Percentiles rank a stretch among this genome's conserved stretches.
phyloP scores from a whole-genome alignment of 1,139 yeast genomes.

The Meyerozyma athensensis region DNA sequence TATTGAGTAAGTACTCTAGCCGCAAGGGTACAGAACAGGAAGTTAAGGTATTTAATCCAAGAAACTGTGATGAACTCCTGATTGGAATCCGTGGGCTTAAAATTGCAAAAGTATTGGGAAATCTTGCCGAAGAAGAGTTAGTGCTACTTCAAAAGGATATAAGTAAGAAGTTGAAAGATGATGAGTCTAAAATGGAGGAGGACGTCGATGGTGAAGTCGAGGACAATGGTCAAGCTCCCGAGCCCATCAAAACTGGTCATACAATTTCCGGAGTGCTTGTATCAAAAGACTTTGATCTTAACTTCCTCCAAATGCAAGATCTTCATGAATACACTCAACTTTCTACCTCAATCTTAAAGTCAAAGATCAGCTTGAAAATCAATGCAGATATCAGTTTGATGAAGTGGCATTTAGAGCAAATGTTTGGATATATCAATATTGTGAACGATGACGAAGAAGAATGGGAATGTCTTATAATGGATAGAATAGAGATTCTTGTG shows the following conservation, averaged over 20 bases:
- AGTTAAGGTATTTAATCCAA: slow-evolving; percentile 89
- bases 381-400: slow-evolving; percentile 78
- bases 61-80: slow-evolving; percentile 78
- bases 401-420: slow-evolving; percentile 86
- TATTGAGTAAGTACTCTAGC: slow-evolving; percentile 77
- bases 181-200: slow-evolving; percentile 4
- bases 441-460: slow-evolving; percentile 57
- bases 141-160: slow-evolving; percentile 27
- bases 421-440: slow-evolving; percentile 84
- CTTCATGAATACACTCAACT: slow-evolving; percentile 84
- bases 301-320: slow-evolving; percentile 77
- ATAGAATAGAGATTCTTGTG: slow-evolving; percentile 41
- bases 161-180: slow-evolving; percentile 16
- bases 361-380: slow-evolving; percentile 72
- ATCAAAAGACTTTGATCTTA: slow-evolving; percentile 85
- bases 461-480: slow-evolving; percentile 48
- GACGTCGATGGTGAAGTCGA: slow-evolving; percentile 8
- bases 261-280: slow-evolving; percentile 84
- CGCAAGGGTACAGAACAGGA: slow-evolving; percentile 85
- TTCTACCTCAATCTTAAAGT: slow-evolving; percentile 80
- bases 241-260: slow-evolving; percentile 28
- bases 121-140: slow-evolving; percentile 57
- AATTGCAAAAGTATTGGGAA: slow-evolving; percentile 81
- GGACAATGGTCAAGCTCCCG: slow-evolving; percentile 4
- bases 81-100: slow-evolving; percentile 80